Evolutionary conservation across 176 grass and related monocot species (phyloP).

Genomic region (Otatea glauca): DNA sequence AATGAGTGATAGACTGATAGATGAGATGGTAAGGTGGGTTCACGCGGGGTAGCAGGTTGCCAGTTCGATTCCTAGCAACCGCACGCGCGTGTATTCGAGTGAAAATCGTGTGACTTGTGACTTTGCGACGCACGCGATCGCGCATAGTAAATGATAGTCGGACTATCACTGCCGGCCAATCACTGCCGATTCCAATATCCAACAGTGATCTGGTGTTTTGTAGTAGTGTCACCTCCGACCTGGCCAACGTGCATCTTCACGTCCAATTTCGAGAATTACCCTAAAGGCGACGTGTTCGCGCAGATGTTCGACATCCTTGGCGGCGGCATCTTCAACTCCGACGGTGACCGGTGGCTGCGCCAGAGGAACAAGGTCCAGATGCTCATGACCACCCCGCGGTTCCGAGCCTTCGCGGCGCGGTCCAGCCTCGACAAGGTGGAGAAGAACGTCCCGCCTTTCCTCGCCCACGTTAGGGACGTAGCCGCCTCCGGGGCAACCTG

Average conservation of each 20-base stretch:
- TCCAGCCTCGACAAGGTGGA: slow-evolving; percentile 46
- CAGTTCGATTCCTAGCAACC: no score
- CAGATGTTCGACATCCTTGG: slow-evolving; percentile 65
- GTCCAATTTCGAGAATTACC: slow-evolving; percentile 59
- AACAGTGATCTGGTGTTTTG: no score
- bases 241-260: slow-evolving; percentile 57
- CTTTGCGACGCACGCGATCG: no score
- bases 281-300: slow-evolving; percentile 52
- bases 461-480: slow-evolving; percentile 5
- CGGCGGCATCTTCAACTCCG: slow-evolving; percentile 64
- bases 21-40: no score
- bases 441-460: slow-evolving; percentile 43
- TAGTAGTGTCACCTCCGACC: slow-evolving; percentile 57
- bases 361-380: slow-evolving; percentile 49
- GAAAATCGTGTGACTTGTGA: no score
- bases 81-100: no score
- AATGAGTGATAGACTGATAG: no score
- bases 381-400: slow-evolving; percentile 36
- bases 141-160: no score
- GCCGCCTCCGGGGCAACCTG: background rate
- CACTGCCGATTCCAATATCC: no score
- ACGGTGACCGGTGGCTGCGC: slow-evolving; percentile 53
- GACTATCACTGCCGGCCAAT: no score
- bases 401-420: slow-evolving; percentile 38
- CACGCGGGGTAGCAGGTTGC: no score